phyloP scores from a whole-genome alignment of 1,284 basidiomycete species.

The Austroboletus niveus region DNA sequence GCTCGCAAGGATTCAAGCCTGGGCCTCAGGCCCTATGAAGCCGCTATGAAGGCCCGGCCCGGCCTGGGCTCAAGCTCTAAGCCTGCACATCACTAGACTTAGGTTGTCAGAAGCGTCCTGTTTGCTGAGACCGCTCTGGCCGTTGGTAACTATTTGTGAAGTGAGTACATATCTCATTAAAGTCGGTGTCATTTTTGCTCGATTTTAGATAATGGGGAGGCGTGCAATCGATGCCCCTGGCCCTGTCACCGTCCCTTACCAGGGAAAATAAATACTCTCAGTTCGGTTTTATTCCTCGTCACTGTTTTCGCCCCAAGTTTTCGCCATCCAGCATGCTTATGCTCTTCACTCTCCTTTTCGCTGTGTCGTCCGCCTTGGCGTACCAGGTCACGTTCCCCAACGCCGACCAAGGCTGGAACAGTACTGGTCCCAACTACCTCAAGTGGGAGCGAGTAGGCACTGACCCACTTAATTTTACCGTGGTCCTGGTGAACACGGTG shows the following conservation, averaged over 20 bases:
- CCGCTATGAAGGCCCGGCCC: too few relatives aligned
- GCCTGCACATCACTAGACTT: too few relatives aligned
- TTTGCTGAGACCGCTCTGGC: conserved; percentile 53
- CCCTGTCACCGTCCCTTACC: neutral
- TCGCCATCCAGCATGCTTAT: conserved; percentile 43
- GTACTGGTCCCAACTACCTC: conserved; percentile 55
- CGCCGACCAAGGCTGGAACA: conserved; percentile 53
- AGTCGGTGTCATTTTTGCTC: neutral
- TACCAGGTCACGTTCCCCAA: conserved; percentile 59
- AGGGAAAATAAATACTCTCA: neutral
- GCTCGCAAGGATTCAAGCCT: too few relatives aligned
- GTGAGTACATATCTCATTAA: neutral
- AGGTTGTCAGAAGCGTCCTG: too few relatives aligned
- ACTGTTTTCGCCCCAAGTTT: neutral
- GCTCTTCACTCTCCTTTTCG: conserved; percentile 44
- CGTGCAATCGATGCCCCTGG: neutral
- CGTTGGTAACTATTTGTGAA: conserved; percentile 12
- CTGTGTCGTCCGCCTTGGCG: conserved; percentile 55
- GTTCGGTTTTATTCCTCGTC: neutral
- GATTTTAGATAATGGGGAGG: neutral
- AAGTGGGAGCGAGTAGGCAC: conserved; percentile 64
- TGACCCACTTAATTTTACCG: conserved; percentile 66
- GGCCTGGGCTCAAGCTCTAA: too few relatives aligned
- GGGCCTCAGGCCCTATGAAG: too few relatives aligned
- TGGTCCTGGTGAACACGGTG: conserved; percentile 65